phyloP scores from a whole-genome alignment of 306 rosid genomes.

The Pyrus bretschneideri region DNA sequence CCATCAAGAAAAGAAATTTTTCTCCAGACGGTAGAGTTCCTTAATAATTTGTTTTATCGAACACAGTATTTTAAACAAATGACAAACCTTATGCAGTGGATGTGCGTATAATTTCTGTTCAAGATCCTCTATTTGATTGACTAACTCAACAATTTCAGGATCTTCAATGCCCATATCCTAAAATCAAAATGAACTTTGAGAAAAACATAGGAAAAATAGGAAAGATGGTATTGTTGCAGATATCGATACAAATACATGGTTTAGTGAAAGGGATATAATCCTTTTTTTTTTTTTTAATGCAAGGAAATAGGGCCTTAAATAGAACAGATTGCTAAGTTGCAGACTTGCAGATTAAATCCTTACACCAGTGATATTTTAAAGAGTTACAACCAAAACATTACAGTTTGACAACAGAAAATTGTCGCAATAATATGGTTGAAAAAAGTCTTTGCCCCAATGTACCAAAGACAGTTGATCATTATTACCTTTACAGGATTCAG shows the following conservation, averaged over 20 bases:
- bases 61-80: not conserved
- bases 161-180: slow-evolving; percentile 91
- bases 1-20: slow-evolving; percentile 16
- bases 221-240: not conserved
- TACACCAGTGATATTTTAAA: not conserved
- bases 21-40: not conserved
- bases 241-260: not conserved
- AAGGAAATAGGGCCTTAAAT: not conserved
- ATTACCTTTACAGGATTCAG: slow-evolving; percentile 91
- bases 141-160: slow-evolving; percentile 66
- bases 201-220: not conserved
- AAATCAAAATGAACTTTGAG: slow-evolving; percentile 14
- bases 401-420: not conserved
- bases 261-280: not conserved
- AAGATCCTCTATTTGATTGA: slow-evolving; percentile 71
- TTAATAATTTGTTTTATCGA: not conserved
- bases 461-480: slow-evolving; percentile 20
- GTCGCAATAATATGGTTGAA: not conserved
- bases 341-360: not conserved
- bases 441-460: not conserved
- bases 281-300: not conserved
- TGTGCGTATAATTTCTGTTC: slow-evolving; percentile 71
- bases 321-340: not conserved
- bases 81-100: slow-evolving; percentile 83
- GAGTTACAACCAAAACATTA: not conserved